phyloP scores from a whole-genome alignment of 257 asterid species.

The Penstemon eatonii region DNA sequence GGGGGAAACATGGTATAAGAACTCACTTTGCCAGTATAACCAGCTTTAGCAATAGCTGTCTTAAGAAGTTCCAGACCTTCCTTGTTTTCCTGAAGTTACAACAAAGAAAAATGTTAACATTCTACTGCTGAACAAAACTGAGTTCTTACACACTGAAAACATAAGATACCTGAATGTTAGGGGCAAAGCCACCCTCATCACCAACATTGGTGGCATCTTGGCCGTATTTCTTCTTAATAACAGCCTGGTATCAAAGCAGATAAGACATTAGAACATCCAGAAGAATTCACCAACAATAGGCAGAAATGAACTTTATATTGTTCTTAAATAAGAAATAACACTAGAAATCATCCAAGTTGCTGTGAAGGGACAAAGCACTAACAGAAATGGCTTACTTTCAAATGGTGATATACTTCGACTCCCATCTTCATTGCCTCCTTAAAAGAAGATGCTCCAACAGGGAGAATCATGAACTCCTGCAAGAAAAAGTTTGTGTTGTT shows the following conservation, averaged over 20 bases:
- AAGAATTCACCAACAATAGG: neutral
- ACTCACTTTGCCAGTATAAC: conserved; percentile 79
- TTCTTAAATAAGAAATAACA: neutral
- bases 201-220: conserved; percentile 99
- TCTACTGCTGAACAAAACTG: neutral
- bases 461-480: conserved; percentile 98
- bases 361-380: neutral
- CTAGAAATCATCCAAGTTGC: too few relatives aligned
- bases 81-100: conserved; percentile 77
- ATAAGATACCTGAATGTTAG: conserved; percentile 75
- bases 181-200: conserved; percentile 99
- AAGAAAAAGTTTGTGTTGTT: conserved; percentile 13
- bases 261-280: neutral
- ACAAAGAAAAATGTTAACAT: conserved; percentile 23
- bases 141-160: conserved; percentile 4
- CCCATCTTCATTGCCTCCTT: conserved; percentile 99
- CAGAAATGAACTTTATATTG: neutral
- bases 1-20: neutral
- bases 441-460: conserved; percentile 89
- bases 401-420: conserved; percentile 89
- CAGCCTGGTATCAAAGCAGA: conserved; percentile 51
- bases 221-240: conserved; percentile 93
- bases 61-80: conserved; percentile 96
- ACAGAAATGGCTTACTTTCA: conserved; percentile 57
- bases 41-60: conserved; percentile 96